These are phyloP conservation scores for Cicer judaicum DNA, from an alignment of 306 rosid species.

Conservation along the genomic window DNA sequence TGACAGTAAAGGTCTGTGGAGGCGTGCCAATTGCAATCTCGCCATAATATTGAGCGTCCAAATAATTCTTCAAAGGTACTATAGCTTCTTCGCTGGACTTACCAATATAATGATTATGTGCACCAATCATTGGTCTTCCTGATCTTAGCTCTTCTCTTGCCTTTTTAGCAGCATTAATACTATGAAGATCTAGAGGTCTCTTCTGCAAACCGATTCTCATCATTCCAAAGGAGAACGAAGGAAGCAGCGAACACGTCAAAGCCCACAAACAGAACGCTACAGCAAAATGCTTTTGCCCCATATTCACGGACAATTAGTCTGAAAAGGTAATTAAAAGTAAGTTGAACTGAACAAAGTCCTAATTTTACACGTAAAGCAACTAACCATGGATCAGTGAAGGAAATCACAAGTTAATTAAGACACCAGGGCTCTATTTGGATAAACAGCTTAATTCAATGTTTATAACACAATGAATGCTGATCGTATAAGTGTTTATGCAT, in stretches of 20 bases:
- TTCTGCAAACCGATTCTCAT: constrained; percentile 69
- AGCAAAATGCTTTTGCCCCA: constrained; percentile 61
- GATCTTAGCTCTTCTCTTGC: constrained; percentile 50
- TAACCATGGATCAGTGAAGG: constrained; percentile 10
- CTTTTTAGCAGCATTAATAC: constrained; percentile 59
- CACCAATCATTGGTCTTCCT: constrained; percentile 47
- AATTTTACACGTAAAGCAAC: constrained; percentile 31
- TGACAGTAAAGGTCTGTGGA: constrained; percentile 75
- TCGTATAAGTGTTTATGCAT: no score
- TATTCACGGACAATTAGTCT: constrained; percentile 45
- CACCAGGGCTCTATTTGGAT: no score
- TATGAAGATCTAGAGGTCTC: constrained; percentile 63
- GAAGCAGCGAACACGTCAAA: constrained; percentile 61
- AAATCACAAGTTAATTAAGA: neutral
- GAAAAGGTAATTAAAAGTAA: constrained; percentile 25
- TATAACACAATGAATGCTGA: no score
- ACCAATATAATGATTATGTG: constrained; percentile 29
- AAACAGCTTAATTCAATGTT: no score
- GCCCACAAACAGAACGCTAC: constrained; percentile 68
- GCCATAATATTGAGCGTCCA: constrained; percentile 89
- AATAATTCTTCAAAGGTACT: constrained; percentile 69
- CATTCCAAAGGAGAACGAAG: constrained; percentile 66
- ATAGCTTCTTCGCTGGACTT: constrained; percentile 54
- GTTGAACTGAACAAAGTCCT: constrained; percentile 25
- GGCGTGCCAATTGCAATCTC: constrained; percentile 91